A percentile compares a stretch with the other conserved stretches of the same genome.
Evolutionary conservation across 106 monocot species (phyloP).

Genomic region (Allium fistulosum): DNA sequence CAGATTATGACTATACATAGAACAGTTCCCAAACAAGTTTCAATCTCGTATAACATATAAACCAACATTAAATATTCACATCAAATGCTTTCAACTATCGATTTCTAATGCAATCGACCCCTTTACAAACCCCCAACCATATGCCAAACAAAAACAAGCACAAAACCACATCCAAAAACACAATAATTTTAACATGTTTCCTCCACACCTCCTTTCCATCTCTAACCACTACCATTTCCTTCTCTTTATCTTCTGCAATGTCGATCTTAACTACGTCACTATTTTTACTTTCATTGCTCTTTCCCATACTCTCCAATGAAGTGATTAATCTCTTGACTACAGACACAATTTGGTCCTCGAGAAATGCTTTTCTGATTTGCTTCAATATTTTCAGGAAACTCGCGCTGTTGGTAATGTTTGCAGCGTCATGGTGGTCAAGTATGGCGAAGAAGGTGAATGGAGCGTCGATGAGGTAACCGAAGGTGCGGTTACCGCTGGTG

Average conservation of each 20-base stretch:
- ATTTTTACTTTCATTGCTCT: too few relatives aligned
- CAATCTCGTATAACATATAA: too few relatives aligned
- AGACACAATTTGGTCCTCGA: neutral
- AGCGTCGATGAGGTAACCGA: conserved; percentile 6
- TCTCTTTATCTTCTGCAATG: neutral
- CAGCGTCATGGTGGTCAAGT: neutral
- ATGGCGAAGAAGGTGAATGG: conserved; percentile 3
- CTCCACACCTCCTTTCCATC: conserved; percentile 3
- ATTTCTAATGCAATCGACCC: neutral
- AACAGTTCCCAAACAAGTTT: too few relatives aligned
- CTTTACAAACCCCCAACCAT: conserved; percentile 1
- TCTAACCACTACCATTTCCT: neutral
- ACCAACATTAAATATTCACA: too few relatives aligned
- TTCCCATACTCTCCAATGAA: conserved; percentile 5
- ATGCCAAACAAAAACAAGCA: neutral
- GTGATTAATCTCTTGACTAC: conserved; percentile 5
- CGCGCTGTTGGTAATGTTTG: neutral
- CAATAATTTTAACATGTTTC: conserved; percentile 7
- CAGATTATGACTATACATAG: too few relatives aligned
- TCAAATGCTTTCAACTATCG: too few relatives aligned
- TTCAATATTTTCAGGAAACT: neutral
- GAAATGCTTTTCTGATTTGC: conserved; percentile 1
- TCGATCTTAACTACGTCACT: neutral
- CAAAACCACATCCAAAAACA: neutral
- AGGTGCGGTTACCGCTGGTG: conserved; percentile 9